phyloP scores from a whole-genome alignment of 2,329 filamentous ascomycete species.

The Fusarium ramigenum region DNA sequence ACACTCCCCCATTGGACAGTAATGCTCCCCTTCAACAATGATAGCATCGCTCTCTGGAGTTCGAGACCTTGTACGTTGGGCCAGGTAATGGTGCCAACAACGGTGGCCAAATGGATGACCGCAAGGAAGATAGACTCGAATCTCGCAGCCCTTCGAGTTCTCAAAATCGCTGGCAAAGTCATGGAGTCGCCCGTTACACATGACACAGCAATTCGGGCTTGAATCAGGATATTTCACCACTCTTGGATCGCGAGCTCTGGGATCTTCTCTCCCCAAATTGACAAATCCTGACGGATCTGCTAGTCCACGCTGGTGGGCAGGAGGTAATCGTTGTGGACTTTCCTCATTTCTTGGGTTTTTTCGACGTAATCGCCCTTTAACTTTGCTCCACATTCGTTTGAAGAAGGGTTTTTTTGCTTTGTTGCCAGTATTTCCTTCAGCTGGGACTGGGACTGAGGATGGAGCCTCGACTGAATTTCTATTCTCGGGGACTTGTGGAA shows the following conservation, averaged over 20 bases:
- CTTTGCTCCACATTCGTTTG: not conserved
- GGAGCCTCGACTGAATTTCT: not conserved
- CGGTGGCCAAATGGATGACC: conserved; percentile 40
- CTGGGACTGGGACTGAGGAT: not conserved
- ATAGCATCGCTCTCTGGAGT: not conserved
- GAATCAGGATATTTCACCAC: not conserved
- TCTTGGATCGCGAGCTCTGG: not conserved
- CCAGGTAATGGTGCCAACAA: conserved; percentile 20
- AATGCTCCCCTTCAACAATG: not conserved
- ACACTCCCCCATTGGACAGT: not conserved
- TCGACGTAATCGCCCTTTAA: no score
- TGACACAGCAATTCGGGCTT: not conserved
- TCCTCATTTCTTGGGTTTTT: not conserved
- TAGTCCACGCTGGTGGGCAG: not conserved
- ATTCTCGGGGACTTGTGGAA: not conserved
- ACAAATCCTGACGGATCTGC: not conserved
- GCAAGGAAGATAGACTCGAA: conserved; percentile 38
- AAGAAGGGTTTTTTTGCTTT: not conserved
- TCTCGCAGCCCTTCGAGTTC: conserved; percentile 4
- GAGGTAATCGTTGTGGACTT: not conserved
- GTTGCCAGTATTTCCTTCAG: not conserved
- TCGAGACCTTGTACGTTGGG: not conserved
- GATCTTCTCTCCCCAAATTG: not conserved
- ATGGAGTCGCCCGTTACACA: not conserved
- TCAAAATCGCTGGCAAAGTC: not conserved